Conservation (phyloP, 768 basidiomycete genomes). For the Boletus insuetus region DNA sequence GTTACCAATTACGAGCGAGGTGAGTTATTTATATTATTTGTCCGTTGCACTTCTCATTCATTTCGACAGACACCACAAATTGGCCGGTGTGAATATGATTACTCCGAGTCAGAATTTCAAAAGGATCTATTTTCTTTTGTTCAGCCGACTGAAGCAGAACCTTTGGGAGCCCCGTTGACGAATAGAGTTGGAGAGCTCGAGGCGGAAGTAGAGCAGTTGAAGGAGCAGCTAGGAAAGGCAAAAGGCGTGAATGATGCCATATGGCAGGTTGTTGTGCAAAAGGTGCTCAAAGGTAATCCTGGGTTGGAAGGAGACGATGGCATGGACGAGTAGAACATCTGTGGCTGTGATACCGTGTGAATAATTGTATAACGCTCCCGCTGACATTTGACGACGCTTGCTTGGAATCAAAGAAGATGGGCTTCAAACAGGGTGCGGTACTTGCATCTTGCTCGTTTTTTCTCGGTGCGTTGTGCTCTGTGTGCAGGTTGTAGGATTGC, state of each 20-base stretch:
- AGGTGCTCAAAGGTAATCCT: slow-evolving; percentile 37
- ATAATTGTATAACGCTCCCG: not conserved
- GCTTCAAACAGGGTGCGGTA: slow-evolving; percentile 87
- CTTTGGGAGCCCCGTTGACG: slow-evolving; percentile 41
- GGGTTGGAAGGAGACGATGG: not conserved
- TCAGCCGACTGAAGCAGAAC: slow-evolving; percentile 36
- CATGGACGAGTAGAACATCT: slow-evolving; percentile 12
- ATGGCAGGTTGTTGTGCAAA: slow-evolving; percentile 85
- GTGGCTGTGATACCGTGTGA: slow-evolving; percentile 27
- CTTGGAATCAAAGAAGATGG: slow-evolving; percentile 48
- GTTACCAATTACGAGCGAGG: slow-evolving; percentile 47
- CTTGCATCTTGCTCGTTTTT: slow-evolving; percentile 88
- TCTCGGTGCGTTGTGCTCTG: slow-evolving; percentile 55
- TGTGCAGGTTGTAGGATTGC: slow-evolving; percentile 15
- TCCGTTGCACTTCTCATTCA: not conserved
- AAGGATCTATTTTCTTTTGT: slow-evolving; percentile 69
- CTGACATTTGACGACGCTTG: not conserved
- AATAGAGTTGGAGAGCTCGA: slow-evolving; percentile 67
- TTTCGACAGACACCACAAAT: slow-evolving; percentile 16
- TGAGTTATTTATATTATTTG: slow-evolving; percentile 17
- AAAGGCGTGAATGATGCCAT: slow-evolving; percentile 91
- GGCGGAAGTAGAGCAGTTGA: slow-evolving; percentile 62
- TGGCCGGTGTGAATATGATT: slow-evolving; percentile 31
- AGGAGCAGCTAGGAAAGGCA: slow-evolving; percentile 73
- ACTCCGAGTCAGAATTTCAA: slow-evolving; percentile 54